These are phyloP conservation scores for Hypericum perforatum DNA, from an alignment of 345 rosid species.

Conservation along the genomic window DNA sequence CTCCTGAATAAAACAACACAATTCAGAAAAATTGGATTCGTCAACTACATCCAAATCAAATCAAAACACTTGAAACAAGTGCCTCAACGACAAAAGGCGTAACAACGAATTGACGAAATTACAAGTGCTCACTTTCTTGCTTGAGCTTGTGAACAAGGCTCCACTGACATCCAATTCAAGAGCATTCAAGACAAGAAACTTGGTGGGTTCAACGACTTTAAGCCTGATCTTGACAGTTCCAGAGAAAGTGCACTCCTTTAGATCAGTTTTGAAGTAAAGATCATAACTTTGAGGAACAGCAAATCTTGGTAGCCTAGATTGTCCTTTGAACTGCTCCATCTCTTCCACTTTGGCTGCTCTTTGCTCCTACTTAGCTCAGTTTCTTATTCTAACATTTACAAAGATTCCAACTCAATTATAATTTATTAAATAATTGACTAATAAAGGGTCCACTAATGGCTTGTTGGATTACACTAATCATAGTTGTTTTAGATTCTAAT, in stretches of 20 bases:
- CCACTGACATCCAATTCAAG: slow-evolving; percentile 22
- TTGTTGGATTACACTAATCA: no score
- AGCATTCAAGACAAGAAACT: slow-evolving; percentile 31
- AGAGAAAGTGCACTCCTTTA: slow-evolving; percentile 25
- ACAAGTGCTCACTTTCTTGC: slow-evolving; percentile 14
- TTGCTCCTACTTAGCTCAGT: no score
- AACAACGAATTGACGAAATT: no score
- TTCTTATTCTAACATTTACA: no score
- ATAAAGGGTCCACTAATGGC: no score
- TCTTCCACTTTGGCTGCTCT: no score
- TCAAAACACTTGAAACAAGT: no score
- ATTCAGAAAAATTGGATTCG: neutral
- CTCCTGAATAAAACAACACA: slow-evolving; percentile 9
- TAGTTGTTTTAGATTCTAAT: no score
- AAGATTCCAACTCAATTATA: no score
- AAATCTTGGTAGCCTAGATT: slow-evolving; percentile 19
- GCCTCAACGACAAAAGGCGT: no score
- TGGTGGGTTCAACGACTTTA: slow-evolving; percentile 20
- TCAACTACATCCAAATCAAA: no score
- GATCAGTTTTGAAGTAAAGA: slow-evolving; percentile 22
- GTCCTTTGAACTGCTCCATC: slow-evolving; percentile 23
- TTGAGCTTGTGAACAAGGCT: slow-evolving; percentile 24
- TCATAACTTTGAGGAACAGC: slow-evolving; percentile 17
- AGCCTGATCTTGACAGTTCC: slow-evolving; percentile 18
- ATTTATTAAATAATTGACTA: no score